These are phyloP conservation scores for Arthroderma sp. DNA, from an alignment of 2,329 filamentous ascomycete species.

Conservation along the genomic window DNA sequence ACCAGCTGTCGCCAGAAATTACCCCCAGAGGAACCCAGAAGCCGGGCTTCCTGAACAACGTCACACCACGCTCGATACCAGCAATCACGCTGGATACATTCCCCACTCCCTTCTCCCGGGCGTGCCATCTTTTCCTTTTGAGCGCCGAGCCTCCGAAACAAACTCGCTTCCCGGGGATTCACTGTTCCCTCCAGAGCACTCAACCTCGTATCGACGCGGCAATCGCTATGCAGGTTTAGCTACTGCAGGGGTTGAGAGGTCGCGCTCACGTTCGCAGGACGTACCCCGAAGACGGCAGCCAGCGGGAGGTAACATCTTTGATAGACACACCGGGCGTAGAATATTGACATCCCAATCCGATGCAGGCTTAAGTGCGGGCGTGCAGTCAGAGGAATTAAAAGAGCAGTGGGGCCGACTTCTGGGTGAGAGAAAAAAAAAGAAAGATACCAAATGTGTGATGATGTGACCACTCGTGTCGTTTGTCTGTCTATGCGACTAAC, in stretches of 20 bases:
- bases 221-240: not conserved
- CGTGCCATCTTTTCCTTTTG: not conserved
- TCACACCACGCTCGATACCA: too few relatives aligned
- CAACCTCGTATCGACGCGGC: conserved; percentile 5
- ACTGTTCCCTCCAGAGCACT: too few relatives aligned
- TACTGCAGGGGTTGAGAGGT: conserved; percentile 5
- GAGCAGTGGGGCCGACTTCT: conserved; percentile 26
- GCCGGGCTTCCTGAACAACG: too few relatives aligned
- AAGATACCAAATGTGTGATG: conserved; percentile 24
- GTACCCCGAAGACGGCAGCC: conserved; percentile 6
- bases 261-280: conserved; percentile 14
- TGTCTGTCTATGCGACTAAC: too few relatives aligned
- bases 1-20: too few relatives aligned
- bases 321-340: conserved; percentile 7
- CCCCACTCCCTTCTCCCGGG: too few relatives aligned
- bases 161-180: conserved; percentile 10
- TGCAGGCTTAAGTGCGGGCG: conserved; percentile 1
- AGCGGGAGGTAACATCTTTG: conserved; percentile 3
- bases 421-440: conserved; percentile 22
- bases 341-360: conserved; percentile 10
- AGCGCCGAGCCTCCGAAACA: conserved; percentile 3
- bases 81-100: too few relatives aligned
- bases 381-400: conserved; percentile 2
- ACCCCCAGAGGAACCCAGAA: too few relatives aligned
- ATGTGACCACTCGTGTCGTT: too few relatives aligned